Evolutionary conservation across 2,329 filamentous ascomycete genomes (phyloP).

Genomic region (Emergomyces orientalis): DNA sequence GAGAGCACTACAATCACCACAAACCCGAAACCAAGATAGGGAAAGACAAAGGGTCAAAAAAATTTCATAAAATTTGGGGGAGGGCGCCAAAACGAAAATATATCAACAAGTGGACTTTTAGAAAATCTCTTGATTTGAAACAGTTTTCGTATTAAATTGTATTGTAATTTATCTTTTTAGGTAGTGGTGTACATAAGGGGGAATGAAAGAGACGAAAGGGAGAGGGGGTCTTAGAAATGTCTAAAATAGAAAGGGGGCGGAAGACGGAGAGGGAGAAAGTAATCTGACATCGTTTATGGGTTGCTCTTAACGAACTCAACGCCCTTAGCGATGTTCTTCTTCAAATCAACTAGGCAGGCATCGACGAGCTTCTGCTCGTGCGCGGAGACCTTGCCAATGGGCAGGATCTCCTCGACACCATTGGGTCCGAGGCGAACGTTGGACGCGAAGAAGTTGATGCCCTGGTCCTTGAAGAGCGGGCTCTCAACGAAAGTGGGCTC

Average conservation of each 20-base stretch:
- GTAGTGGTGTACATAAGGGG: background rate
- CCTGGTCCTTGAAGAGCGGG: constrained; percentile 97
- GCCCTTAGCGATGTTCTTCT: constrained; percentile 88
- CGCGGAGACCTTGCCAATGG: constrained; percentile 73
- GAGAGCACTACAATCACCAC: too few species aligned
- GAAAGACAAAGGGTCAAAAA: too few species aligned
- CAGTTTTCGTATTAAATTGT: background rate
- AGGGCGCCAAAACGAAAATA: too few species aligned
- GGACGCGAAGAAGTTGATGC: constrained; percentile 93
- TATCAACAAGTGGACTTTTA: too few species aligned
- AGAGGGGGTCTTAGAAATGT: background rate
- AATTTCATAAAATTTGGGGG: too few species aligned
- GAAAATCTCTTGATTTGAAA: background rate
- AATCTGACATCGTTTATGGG: constrained; percentile 29
- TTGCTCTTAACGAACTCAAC: constrained; percentile 55
- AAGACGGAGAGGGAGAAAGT: background rate
- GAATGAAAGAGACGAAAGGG: background rate
- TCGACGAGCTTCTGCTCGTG: constrained; percentile 86
- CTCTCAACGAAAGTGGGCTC: constrained; percentile 97
- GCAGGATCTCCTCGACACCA: constrained; percentile 88
- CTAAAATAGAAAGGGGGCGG: background rate
- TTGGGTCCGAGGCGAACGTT: constrained; percentile 92
- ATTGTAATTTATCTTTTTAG: background rate
- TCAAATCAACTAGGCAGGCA: constrained; percentile 60
- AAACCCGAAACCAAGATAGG: too few species aligned